phyloP scores from a whole-genome alignment of 2,329 filamentous ascomycete genomes.

The Dactylellina leptospora region DNA sequence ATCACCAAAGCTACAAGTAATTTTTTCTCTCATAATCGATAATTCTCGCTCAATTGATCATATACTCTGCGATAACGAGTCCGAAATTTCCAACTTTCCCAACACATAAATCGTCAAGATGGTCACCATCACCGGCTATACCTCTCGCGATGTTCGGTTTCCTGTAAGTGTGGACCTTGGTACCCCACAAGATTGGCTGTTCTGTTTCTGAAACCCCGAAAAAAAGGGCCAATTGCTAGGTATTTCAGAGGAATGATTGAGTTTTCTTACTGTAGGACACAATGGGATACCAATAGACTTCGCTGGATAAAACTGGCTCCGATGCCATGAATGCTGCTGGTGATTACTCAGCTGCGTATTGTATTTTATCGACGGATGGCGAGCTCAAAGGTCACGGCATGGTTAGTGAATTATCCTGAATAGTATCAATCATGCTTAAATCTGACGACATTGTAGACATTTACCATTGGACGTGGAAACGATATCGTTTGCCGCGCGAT shows the following conservation, averaged over 20 bases:
- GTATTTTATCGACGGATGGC: slow-evolving; percentile 84
- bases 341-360: slow-evolving; percentile 94
- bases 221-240: slow-evolving; percentile 34
- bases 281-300: slow-evolving; percentile 68
- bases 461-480: slow-evolving; percentile 88
- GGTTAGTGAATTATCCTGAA: slow-evolving; percentile 63
- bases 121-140: slow-evolving; percentile 76
- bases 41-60: slow-evolving; percentile 10
- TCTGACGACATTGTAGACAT: slow-evolving; percentile 64
- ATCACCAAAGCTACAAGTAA: background rate
- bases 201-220: slow-evolving; percentile 15
- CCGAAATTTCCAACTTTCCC: slow-evolving; percentile 22
- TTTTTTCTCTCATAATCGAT: background rate
- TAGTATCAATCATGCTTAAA: background rate
- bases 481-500: slow-evolving; percentile 91
- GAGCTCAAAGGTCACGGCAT: slow-evolving; percentile 78
- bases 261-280: slow-evolving; percentile 35
- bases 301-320: slow-evolving; percentile 92
- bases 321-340: slow-evolving; percentile 96
- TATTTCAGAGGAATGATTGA: slow-evolving; percentile 46
- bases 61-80: background rate
- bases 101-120: slow-evolving; percentile 56
- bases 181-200: slow-evolving; percentile 6
- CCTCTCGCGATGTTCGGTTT: slow-evolving; percentile 78
- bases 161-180: slow-evolving; percentile 63